Percentiles rank a stretch among this genome's conserved stretches.
These are phyloP conservation scores for Trichoderma brevicompactum DNA, from an alignment of 2,329 filamentous ascomycete species.

Conservation along the genomic window DNA sequence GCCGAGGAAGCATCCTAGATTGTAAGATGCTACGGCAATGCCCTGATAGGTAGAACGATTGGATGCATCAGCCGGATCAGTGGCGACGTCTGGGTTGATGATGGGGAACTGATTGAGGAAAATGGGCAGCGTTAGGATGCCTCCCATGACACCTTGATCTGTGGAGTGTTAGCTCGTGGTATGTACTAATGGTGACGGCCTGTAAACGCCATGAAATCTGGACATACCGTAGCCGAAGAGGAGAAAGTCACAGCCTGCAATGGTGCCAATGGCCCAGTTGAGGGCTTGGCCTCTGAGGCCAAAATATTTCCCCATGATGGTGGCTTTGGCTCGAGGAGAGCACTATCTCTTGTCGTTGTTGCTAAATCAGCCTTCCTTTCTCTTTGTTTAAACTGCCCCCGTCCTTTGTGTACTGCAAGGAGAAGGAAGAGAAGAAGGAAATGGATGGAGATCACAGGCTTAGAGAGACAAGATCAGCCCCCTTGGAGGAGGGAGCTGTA, in stretches of 20 bases:
- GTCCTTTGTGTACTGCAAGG: neutral
- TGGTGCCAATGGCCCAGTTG: constrained; percentile 70
- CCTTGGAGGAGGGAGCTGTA: constrained; percentile 7
- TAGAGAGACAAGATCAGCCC: constrained; percentile 12
- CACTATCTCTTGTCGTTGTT: neutral
- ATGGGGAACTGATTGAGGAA: constrained; percentile 64
- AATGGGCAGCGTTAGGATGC: constrained; percentile 68
- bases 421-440: neutral
- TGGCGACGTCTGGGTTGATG: constrained; percentile 46
- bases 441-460: constrained; percentile 2
- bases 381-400: neutral
- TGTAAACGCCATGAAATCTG: neutral
- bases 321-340: neutral
- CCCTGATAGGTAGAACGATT: constrained; percentile 57
- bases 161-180: constrained; percentile 32
- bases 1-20: constrained; percentile 65
- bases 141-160: constrained; percentile 79
- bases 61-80: constrained; percentile 45
- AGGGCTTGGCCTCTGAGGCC: constrained; percentile 68
- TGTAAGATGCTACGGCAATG: constrained; percentile 61
- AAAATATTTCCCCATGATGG: constrained; percentile 55
- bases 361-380: neutral
- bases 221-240: constrained; percentile 60
- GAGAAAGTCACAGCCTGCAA: constrained; percentile 74
- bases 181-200: neutral